Base-by-base conservation (phyloP, 78 protist species). In the Dictyostelium firmibasis region DNA sequence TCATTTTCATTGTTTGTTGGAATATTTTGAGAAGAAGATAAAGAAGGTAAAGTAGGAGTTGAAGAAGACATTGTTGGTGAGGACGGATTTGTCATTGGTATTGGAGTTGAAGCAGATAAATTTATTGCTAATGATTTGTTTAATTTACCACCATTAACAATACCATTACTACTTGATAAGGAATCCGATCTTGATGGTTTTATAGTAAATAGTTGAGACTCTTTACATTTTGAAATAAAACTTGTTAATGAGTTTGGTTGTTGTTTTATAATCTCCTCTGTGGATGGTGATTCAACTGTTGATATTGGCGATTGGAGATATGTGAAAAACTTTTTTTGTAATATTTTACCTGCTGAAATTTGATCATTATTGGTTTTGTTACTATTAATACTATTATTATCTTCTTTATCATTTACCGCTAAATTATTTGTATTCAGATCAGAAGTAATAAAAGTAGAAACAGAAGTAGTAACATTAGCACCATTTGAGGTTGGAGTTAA, bases 251-350 rank as follows among this genome's bases (percentile, higher is more conserved):
- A 76, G 7, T 62, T 89, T 36, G 94, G 86, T 16, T n/a, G 70
- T 2, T 64, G 31, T 3, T 47, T 69, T 4, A 81, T 31, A 70
- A 89, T 50, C 27, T 67, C 44, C 25, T 89, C 94, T 10, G 83
- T 81, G 9, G 83, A 78, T 4, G 94, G 94, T 33, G 88, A 81
- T 16, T n/a, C 33, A 2, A 89, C 69, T 11, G 74, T 89, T 8
- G 94, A 89, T 29, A 89, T 69, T 18, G 94, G 94, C 35, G 94
- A 89, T 47, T 64, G 72, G 13, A 89, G 50, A 81, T 89, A 89
- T 20, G 70, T 78, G 16, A 41, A 89, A 43, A 89, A 89, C 27
- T 89, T 78, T 18, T 41, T 41, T 50, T 85, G 82, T 43, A 75
- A 47, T 4, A 47, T 50, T 50, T 43, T 70, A 29, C 9, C n/a